Evolutionary conservation across 106 monocot species (phyloP), one percentile per base, ranked within the genome.

Genomic region (Hemerocallis citrina): DNA sequence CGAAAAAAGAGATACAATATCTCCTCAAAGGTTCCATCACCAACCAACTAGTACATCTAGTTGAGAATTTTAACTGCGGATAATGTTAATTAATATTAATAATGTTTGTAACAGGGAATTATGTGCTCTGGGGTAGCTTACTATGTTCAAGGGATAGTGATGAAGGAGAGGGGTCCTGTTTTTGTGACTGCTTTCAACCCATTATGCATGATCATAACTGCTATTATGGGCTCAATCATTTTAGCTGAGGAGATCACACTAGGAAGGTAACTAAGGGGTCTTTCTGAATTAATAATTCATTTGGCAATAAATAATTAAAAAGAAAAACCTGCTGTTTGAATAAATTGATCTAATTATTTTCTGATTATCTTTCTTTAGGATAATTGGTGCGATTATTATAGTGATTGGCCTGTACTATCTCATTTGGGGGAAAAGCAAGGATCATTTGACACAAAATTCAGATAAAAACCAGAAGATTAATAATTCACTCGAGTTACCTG

Each of bases 151-250:
- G 66, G 66, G 31, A 55, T 66, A 32, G 66, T 66, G 15, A 66
- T 66, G 41, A 66, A 66, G 21, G 66, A 66, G 43, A 66, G 55
- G 32, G 66, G 66, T 3, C 66, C 66, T 9, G 55, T 66, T 0
- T 66, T 66, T 55, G 66, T 66, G n/a, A 66, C 66, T 55, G 66
- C 66, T 55, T 66, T 66, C 42, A 54, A 66, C 29, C 66, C 66
- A 17, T 39, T 66, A 15, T 66, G 66, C 66, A 55, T 66, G 66
- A 56, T 66, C 1, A 30, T 66, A 27, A 55, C 55, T n/a, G 55
- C 55, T 4, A 15, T 66, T 49, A 7, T 66, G 14, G 66, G 66
- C 9, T 66, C 66, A 2, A 66, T 66, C 8, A 55, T 66, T 25
- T 42, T 66, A 40, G 55, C 54, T 19, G 66, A 66, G n/a, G 20